A percentile compares a stretch with the other conserved stretches of the same genome.
Evolutionary conservation across 306 rosid species (phyloP).

Genomic region (Medicago ruthenica): DNA sequence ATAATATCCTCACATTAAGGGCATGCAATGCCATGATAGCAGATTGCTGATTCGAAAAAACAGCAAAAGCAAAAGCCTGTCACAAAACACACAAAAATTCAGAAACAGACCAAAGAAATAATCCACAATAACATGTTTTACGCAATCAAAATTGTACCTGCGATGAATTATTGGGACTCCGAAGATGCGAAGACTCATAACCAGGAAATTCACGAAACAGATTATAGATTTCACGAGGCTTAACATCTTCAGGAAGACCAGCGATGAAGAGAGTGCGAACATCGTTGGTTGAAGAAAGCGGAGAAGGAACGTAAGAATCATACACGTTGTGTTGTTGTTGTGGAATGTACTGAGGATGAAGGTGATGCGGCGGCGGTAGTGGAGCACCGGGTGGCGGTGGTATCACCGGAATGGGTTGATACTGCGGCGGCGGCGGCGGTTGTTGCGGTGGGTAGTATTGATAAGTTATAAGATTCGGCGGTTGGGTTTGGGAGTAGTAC

Average conservation of each 20-base stretch:
- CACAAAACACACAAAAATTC: constrained; percentile 9
- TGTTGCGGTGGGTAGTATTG: constrained; percentile 59
- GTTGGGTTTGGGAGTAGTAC: constrained; percentile 70
- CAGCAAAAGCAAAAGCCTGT: constrained; percentile 95
- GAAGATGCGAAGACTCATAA: constrained; percentile 93
- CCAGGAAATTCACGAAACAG: constrained; percentile 90
- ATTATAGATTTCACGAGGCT: constrained; percentile 87
- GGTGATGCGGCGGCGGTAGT: constrained; percentile 46
- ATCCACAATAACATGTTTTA: not conserved
- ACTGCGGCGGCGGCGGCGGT: constrained; percentile 37
- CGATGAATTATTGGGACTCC: constrained; percentile 67
- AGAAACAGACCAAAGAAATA: not conserved
- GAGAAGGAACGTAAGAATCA: constrained; percentile 53
- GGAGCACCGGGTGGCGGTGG: constrained; percentile 56
- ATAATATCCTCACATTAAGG: constrained; percentile 66
- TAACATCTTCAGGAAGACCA: constrained; percentile 89
- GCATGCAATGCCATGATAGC: constrained; percentile 88
- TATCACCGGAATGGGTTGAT: constrained; percentile 42
- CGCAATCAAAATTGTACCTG: constrained; percentile 54
- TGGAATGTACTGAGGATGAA: constrained; percentile 48
- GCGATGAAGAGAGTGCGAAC: constrained; percentile 94
- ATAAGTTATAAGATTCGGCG: constrained; percentile 51
- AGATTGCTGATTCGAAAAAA: constrained; percentile 80
- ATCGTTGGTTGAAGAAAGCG: constrained; percentile 50
- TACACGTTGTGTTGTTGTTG: constrained; percentile 50